phyloP scores from a whole-genome alignment of 2,329 filamentous ascomycete species.

The Ilyonectria destructans region DNA sequence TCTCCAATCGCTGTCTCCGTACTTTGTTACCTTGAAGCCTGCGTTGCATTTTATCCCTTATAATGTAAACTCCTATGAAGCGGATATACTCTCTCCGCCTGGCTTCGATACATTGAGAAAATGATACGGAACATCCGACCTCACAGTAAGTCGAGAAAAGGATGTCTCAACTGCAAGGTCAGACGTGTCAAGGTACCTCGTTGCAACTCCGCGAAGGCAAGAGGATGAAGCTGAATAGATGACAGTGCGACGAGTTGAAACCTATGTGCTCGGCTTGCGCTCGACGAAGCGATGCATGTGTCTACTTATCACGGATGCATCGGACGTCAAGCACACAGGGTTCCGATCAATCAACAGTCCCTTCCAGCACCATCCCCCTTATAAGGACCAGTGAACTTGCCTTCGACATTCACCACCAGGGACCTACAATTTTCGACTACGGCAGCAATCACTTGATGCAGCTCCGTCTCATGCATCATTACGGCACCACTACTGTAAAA shows the following conservation, averaged over 20 bases:
- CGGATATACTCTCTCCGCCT: too few species aligned
- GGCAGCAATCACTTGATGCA: slow-evolving; percentile 13
- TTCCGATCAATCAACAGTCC: not conserved
- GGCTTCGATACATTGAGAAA: not conserved
- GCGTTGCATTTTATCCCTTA: too few species aligned
- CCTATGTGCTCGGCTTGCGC: slow-evolving; percentile 11
- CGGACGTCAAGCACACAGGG: not conserved
- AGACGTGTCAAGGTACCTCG: slow-evolving; percentile 15
- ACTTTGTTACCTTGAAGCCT: too few species aligned
- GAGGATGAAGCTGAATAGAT: slow-evolving; percentile 1
- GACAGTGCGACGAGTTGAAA: slow-evolving; percentile 18
- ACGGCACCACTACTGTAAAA: not conserved
- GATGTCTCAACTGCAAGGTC: slow-evolving; percentile 13
- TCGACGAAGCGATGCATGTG: slow-evolving; percentile 10
- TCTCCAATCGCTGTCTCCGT: too few species aligned
- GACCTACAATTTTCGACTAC: slow-evolving; percentile 3
- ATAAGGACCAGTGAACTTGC: not conserved
- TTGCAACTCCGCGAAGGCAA: not conserved
- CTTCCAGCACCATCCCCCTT: not conserved
- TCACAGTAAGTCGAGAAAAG: slow-evolving; percentile 15
- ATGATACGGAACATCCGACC: slow-evolving; percentile 16
- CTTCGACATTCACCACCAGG: too few species aligned
- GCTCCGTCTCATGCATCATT: slow-evolving; percentile 19
- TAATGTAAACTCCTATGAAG: too few species aligned
- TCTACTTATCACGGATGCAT: slow-evolving; percentile 1